phyloP scores from a whole-genome alignment of 257 asterid species.

The Cynanchum wilfordii region DNA sequence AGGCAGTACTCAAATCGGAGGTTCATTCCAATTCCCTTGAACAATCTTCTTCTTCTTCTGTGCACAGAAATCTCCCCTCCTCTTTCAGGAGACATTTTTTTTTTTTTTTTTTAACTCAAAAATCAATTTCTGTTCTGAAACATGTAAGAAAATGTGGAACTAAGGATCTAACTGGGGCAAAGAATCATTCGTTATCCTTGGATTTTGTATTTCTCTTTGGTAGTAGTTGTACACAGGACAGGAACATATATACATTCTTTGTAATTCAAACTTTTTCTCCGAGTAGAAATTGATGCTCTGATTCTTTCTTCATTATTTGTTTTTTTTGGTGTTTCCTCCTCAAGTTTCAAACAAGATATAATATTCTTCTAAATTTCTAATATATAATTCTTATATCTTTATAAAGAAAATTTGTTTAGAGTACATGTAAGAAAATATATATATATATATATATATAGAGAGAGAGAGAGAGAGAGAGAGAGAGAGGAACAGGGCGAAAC shows the following conservation, averaged over 20 bases:
- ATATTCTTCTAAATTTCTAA: too few relatives aligned
- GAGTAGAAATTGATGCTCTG: constrained; percentile 6
- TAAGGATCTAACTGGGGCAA: not conserved
- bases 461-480: too few relatives aligned
- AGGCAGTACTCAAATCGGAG: constrained; percentile 56
- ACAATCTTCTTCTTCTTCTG: not conserved
- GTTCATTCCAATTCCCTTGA: constrained; percentile 88
- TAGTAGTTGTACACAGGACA: constrained; percentile 6
- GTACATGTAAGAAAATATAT: too few relatives aligned
- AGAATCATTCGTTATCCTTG: constrained; percentile 3
- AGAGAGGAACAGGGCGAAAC: too few relatives aligned
- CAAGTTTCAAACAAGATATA: too few relatives aligned
- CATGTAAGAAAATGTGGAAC: not conserved
- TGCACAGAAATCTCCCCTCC: not conserved
- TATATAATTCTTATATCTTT: too few relatives aligned
- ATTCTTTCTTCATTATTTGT: not conserved
- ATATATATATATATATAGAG: too few relatives aligned
- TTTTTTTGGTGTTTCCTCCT: too few relatives aligned
- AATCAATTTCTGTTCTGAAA: not conserved
- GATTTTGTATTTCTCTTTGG: constrained; percentile 1
- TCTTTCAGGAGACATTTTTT: not conserved
- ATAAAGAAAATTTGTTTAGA: too few relatives aligned
- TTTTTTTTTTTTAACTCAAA: not conserved
- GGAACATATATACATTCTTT: constrained; percentile 3
- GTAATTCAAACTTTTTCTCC: not conserved